Base-by-base conservation (phyloP, 2,329 filamentous ascomycete genomes). In the Hypoxylon sp. region DNA sequence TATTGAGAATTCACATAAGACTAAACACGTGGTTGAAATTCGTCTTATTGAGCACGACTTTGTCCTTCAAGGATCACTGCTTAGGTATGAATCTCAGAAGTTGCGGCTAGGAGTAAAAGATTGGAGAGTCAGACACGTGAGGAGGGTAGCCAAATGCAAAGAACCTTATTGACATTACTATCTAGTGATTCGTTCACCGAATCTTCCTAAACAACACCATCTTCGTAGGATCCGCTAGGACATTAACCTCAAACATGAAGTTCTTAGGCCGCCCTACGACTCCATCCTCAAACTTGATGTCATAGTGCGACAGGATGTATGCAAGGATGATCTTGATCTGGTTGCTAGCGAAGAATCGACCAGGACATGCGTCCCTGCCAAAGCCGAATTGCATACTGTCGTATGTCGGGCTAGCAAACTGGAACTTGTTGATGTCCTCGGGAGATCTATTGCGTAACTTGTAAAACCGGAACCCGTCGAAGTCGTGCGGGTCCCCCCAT, bases 361-460 rank as follows among this genome's bases (percentile, higher is more conserved):
- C 81, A 0, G 80, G 81, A 51, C 81, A 83, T 0, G 81, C 80
- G 59, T 82, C 79, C 4, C 74, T 76, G 2, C 81, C 81, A 61
- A 81, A 77, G 4, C 81, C 81, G 58, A 82, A 83, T 44, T 73
- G 73, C 64, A 80, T 72, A 33, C 72, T 76, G 13, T 80, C 78
- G 29, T 76, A 75, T 0, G 70, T 74, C 1, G 78, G 75, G 50
- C 78, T 78, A 0, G 78, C 77, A 52, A 79, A 81, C 59, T 80
- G 78, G 59, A 75, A 74, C 39, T 72, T 71, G 60, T 75, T 74
- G 5, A 60, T 68, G 31, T 75, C 71, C 19, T 74, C 73, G 1
- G 59, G 29, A 13, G 71, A 70, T 3, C 63, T 70, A 51, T 62
- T 70, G n/a, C 74, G 71, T 46, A 76, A 60, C 58, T 70, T 71